Base-by-base conservation (phyloP, 139 green algal species). In the Protoeuglena noctilucae region DNA sequence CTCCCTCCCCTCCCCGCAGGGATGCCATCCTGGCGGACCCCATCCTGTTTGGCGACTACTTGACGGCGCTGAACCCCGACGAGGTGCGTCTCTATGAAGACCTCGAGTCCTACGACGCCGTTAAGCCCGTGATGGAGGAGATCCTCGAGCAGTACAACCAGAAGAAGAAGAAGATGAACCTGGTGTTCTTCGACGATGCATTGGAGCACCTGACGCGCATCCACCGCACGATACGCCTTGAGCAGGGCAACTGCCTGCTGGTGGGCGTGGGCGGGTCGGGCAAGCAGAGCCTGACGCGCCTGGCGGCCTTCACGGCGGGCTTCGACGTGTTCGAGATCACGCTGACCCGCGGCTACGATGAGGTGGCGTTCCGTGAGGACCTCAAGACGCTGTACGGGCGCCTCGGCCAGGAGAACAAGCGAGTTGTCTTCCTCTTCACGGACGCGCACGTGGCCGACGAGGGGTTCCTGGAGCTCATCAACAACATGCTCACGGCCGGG, bases 311-410 rank as follows among this genome's bases (percentile, higher is more conserved):
- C 70, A 73, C 67, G 0, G 72, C 77, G 6, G 71, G 72, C 25
- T 86, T 74, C 60, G 73, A 70, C 17, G 75, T 89, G 14, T 93
- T 89, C 67, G 78, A 88, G 46, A 89, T 93, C 67, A 88, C 76
- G 4, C 70, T 93, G 1, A 88, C 79, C 2, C 71, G 84, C 17
- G 82, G 82, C 18, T 93, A 93, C 60, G 78, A 88, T 48, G 84
- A 93, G 58, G 54, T 30, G 0, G 65, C 67, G 1, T 89, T 91
- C 69, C 67, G 79, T 3, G 82, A 91, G 23, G 82, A 88, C 66
- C 62, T 91, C 1, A 91, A 91, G 72, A 77, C 72, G 41, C 68
- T 91, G 51, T 88, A 88, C 70, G 58, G 39, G 48, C 73, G 74
- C 64, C 62, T 91, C 48, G 79, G 81, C 18, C 46, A 61, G 4